Conservation (phyloP, 371 early-diverging fungal genomes). For the Smittium mucronatum region DNA sequence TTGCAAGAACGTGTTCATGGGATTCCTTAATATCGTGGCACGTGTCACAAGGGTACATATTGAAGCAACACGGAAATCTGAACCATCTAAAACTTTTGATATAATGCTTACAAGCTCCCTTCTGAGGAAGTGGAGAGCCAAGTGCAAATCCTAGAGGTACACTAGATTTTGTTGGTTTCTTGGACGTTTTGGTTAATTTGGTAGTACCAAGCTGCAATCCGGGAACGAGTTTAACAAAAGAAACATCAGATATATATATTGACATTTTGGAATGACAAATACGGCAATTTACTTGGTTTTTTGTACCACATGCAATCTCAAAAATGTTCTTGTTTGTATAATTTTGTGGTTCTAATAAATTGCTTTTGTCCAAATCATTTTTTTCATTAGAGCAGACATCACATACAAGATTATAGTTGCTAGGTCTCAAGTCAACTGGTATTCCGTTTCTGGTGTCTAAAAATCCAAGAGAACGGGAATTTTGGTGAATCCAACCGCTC, state of each 20-base stretch:
- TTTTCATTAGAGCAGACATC: slow-evolving; percentile 23
- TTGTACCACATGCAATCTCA: slow-evolving; percentile 15
- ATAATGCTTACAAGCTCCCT: slow-evolving; percentile 89
- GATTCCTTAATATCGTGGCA: slow-evolving; percentile 80
- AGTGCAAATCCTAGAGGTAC: slow-evolving; percentile 41
- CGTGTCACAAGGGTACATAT: slow-evolving; percentile 78
- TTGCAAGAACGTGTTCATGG: slow-evolving; percentile 57
- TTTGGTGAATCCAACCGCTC: slow-evolving; percentile 43
- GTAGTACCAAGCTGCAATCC: slow-evolving; percentile 26
- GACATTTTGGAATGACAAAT: slow-evolving; percentile 40
- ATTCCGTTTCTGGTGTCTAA: slow-evolving; percentile 55
- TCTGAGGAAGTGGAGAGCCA: slow-evolving; percentile 58
- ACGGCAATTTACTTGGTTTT: slow-evolving; percentile 34
- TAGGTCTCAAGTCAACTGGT: slow-evolving; percentile 52
- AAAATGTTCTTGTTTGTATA: not conserved
- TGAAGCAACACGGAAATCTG: slow-evolving; percentile 89
- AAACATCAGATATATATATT: slow-evolving; percentile 34
- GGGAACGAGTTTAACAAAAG: slow-evolving; percentile 38
- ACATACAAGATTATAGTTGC: slow-evolving; percentile 51
- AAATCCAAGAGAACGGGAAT: slow-evolving; percentile 46
- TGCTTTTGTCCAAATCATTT: slow-evolving; percentile 12
- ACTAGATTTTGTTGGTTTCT: slow-evolving; percentile 25
- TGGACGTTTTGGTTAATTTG: slow-evolving; percentile 15
- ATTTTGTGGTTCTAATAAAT: slow-evolving; percentile 18
- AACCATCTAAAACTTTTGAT: slow-evolving; percentile 88